Base-by-base conservation (phyloP, 345 rosid genomes). In the Geranium brycei region DNA sequence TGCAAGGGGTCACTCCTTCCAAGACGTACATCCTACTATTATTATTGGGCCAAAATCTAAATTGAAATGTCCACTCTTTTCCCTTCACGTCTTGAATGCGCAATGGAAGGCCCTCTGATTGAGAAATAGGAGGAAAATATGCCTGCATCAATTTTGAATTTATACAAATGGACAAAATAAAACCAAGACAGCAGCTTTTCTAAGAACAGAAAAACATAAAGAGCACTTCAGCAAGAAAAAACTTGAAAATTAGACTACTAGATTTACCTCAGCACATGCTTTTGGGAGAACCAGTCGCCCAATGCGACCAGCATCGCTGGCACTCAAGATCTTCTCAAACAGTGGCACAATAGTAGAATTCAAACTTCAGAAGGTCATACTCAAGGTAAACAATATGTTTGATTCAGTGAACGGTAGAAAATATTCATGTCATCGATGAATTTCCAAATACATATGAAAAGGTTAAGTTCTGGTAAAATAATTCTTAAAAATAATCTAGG, bases 11-110 rank as follows among this genome's bases (percentile, higher is more conserved):
- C 64, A 91, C 98, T 68, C 98, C 98, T 72, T 91, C 98, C 73
- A 91, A 80, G 62, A 89, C 98, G 81, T 89, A 91, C 96, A 91
- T 91, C 77, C 98, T 85, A 71, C 98, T 91, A 60, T 91, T 91
- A 86, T 91, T 91, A 76, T 91, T 91, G 19, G 98, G 98, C 98
- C 98, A 91, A 83, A 84, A 91, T 74, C 98, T 87, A 84, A 91
- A 91, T 81, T 91, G 98, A 61, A 91, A 91, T 4, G 83, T 83
- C 98, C 98, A 91, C 75, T 91, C 96, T 73, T 82, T 85, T 60
- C 96, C 96, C 74, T 69, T 89, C 61, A 85, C 82, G 68, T 91
- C 96, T 80, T 87, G 96, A 72, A 91, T 78, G 82, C 73, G 81
- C 74, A 89, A 66, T 59, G 95, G 96, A 78, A 89, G 73, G 57